These are phyloP conservation scores for Thelonectria blattea DNA, from an alignment of 2,329 filamentous ascomycete genomes.

Conservation along the genomic window DNA sequence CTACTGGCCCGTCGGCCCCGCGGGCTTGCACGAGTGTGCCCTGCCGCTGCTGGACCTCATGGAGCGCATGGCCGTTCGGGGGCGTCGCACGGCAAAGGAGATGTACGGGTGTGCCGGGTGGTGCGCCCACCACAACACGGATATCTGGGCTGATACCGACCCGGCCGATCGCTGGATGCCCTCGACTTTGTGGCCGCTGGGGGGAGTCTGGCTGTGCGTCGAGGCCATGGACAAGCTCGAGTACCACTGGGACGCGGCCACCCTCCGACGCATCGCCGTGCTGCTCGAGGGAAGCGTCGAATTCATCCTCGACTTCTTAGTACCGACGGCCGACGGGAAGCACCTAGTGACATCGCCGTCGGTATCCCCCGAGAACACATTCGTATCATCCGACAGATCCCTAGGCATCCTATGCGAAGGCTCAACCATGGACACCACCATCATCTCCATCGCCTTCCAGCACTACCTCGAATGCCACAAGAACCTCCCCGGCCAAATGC, in stretches of 20 bases:
- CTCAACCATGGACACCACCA: conserved; percentile 34
- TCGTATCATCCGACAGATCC: conserved; percentile 21
- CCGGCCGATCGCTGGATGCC: conserved; percentile 44
- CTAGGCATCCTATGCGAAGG: conserved; percentile 34
- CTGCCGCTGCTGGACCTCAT: conserved; percentile 46
- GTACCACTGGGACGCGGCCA: conserved; percentile 27
- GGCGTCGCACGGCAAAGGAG: conserved; percentile 39
- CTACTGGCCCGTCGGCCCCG: conserved; percentile 51
- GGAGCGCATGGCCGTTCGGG: conserved; percentile 37
- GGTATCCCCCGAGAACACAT: conserved; percentile 35
- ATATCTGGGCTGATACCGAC: conserved; percentile 48
- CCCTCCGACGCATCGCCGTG: conserved; percentile 35
- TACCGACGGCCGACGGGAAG: conserved; percentile 36
- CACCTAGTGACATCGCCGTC: conserved; percentile 37
- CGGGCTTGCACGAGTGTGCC: conserved; percentile 47
- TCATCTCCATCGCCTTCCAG: conserved; percentile 30
- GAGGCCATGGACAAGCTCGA: conserved; percentile 34
- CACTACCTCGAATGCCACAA: conserved; percentile 27
- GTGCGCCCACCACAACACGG: conserved; percentile 48
- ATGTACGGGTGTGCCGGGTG: conserved; percentile 48
- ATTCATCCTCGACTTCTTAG: conserved; percentile 48
- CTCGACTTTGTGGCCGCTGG: conserved; percentile 36
- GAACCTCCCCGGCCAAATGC: conserved; percentile 10
- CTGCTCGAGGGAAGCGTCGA: conserved; percentile 43
- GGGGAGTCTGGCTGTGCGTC: conserved; percentile 35